Evolutionary conservation across 192 early-diverging fungal species (phyloP), one percentile per base, ranked within the genome.

Genomic region (Linnemannia zychae): DNA sequence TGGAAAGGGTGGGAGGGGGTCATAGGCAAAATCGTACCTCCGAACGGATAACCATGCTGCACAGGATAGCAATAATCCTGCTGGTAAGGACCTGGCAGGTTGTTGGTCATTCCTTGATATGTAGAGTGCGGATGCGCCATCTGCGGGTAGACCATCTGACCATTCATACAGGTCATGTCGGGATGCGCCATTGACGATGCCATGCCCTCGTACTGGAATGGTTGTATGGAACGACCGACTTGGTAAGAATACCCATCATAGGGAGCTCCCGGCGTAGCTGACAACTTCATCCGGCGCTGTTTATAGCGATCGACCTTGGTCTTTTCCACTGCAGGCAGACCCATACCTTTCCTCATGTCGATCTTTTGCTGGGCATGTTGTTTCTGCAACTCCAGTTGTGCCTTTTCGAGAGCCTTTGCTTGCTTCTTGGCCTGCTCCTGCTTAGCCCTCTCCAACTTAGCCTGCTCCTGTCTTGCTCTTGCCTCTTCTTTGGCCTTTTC

Each of bases 1-100:
- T 82, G 75, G 65, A 73, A 82, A 0, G 81, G 81, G 47, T 82
- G 81, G 15, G 15, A 18, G 15, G 38, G 40, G 44, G 24, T 46
- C 24, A 20, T 46, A 13, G 44, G 24, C 9, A 5, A 15, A 11
- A 7, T 38, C 40, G 44, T 12, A 22, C n/a, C 13, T 1, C 28
- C 38, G 24, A 24, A 46, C 1, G 22, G 11, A n/a, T 46, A 22
- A 13, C 20, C 37, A 0, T 71, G 69, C 22, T 71, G 69, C 24
- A 49, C n/a, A 38, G 44, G n/a, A 28, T 46, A 44, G 44, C 22
- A 71, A 1, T n/a, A 46, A 17, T 48, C 44, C 18, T 46, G 40
- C 13, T 28, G 69, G 22, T 46, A 71, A 28, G 69, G 20, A 0
- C 28, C 28, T n/a, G 57, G 57, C 13, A 2, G 57, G 57, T 63